phyloP scores from a whole-genome alignment of 2,329 filamentous ascomycete genomes.

The Lachnellula arida region DNA sequence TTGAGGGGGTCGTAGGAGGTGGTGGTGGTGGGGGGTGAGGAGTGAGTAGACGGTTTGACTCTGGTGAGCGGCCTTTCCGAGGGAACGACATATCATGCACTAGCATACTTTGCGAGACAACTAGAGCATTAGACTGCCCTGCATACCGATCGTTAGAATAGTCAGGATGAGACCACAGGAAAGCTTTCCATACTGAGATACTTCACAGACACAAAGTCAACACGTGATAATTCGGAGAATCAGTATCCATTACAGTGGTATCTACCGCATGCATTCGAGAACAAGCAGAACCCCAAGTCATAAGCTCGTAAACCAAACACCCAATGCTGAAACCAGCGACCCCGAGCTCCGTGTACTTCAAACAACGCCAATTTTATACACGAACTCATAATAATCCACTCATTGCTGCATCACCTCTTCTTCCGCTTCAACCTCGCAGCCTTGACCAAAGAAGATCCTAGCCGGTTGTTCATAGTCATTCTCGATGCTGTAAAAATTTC shows the following conservation, averaged over 20 bases:
- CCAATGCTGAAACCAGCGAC: not conserved
- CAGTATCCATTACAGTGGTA: no score
- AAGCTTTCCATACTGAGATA: no score
- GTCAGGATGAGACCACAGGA: no score
- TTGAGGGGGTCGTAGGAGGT: not conserved
- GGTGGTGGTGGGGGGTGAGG: not conserved
- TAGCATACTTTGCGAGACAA: no score
- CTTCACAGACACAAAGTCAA: no score
- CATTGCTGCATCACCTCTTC: not conserved
- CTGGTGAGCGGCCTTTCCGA: no score
- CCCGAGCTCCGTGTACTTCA: not conserved
- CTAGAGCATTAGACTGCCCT: no score
- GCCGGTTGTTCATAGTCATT: constrained; percentile 72
- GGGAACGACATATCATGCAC: no score
- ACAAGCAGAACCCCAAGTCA: not conserved
- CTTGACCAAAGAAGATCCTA: constrained; percentile 89
- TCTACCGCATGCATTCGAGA: not conserved
- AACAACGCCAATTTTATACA: not conserved
- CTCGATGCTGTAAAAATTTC: constrained; percentile 87
- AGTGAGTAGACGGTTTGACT: not conserved
- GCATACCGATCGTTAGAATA: no score
- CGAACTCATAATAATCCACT: no score
- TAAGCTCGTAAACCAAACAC: not conserved
- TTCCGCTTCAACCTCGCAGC: constrained; percentile 51
- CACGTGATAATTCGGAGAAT: no score